phyloP scores from a whole-genome alignment of 441 rosid genomes.

The Arabidopsis lyrata region DNA sequence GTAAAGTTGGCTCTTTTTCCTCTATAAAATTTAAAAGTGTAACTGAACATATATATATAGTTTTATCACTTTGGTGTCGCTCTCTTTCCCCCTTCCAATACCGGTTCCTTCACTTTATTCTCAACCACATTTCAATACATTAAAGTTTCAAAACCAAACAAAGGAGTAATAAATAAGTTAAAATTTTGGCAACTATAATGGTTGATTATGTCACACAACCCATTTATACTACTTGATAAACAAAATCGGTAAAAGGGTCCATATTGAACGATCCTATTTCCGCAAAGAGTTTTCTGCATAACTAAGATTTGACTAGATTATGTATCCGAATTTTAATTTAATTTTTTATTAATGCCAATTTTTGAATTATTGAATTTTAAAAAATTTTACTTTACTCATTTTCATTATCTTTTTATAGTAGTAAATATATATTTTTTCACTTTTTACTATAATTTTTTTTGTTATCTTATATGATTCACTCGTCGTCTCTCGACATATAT shows the following conservation, averaged over 20 bases:
- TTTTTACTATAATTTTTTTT: too few relatives aligned
- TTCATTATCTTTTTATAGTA: too few relatives aligned
- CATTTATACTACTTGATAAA: not conserved
- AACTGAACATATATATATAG: not conserved
- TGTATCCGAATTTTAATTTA: too few relatives aligned
- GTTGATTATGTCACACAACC: constrained; percentile 20
- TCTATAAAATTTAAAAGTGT: not conserved
- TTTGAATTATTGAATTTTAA: too few relatives aligned
- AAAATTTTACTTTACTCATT: too few relatives aligned
- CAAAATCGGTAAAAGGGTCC: not conserved
- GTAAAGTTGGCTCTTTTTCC: not conserved
- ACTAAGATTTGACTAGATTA: not conserved
- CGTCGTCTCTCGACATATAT: too few relatives aligned
- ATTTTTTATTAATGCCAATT: too few relatives aligned
- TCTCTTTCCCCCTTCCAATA: constrained; percentile 7
- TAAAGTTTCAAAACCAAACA: not conserved
- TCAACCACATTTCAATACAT: constrained; percentile 8
- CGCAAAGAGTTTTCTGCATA: not conserved
- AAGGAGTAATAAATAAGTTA: not conserved
- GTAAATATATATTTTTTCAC: too few relatives aligned
- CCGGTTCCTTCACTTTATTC: not conserved
- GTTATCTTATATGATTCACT: too few relatives aligned
- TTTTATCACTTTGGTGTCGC: not conserved
- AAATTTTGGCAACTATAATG: not conserved
- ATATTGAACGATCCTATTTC: not conserved